Base-by-base conservation (phyloP, 202 grass and related monocot genomes). In the Sporobolus alterniflorus region DNA sequence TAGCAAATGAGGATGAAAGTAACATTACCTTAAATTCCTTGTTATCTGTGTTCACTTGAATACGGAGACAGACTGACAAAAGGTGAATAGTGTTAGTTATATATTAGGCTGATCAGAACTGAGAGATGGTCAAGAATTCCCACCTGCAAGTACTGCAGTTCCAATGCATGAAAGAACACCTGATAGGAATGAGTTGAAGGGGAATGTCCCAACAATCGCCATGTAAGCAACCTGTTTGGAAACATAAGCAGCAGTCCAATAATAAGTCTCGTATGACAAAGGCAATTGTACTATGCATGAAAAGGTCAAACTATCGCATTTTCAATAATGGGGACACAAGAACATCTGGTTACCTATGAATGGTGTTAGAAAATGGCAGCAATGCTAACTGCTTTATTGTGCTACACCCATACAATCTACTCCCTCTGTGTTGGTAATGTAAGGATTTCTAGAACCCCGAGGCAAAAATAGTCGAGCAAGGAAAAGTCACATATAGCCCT, bases 41-140 rank as follows among this genome's bases (percentile, higher is more conserved):
- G 82, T 94, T 94, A 46, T 97, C 92, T 76, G 90, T 94, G 90
- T 92, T 97, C 69, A 94, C 94, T 77, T 97, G 92, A 85, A 97
- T 97, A 16, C 88, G 88, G 40, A 94, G 94, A 82, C 94, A 97
- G 80, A 97, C 92, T 97, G 85, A 66, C 54, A 25, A 6, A 43
- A 80, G 17, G 13, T 0, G 10, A 48, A 30, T 31, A 16, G 6
- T 17, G 16, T 31, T 16, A 24, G 31, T 54, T 31, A 80, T n/a
- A 21, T 55, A 62, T 64, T 10, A 87, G 13, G 9, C 6, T 33
- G 44, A 33, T 3, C 0, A 62, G 3, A 33, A 52, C 14, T 24
- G 1, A 68, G 5, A 78, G 62, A 12, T 28, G 11, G 3, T 14
- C n/a, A 40, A 32, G 50, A 62, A 44, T 62, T 54, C 40, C 9